Evolutionary conservation across 768 basidiomycete genomes (phyloP).

Genomic region (Podaxis mareebaensis): DNA sequence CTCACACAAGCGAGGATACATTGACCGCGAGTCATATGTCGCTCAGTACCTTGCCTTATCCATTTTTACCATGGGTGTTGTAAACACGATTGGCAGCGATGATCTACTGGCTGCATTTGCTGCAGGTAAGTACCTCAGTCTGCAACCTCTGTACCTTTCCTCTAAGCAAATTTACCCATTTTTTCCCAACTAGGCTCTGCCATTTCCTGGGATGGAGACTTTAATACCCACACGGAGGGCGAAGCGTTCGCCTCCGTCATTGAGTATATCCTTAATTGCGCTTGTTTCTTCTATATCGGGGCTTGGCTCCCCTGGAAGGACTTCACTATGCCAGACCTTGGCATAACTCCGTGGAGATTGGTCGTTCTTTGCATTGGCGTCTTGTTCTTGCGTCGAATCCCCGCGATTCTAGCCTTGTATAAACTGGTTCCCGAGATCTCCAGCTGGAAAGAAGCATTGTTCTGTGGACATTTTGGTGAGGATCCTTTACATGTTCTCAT

Average conservation of each 20-base stretch:
- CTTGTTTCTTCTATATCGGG: slow-evolving; percentile 82
- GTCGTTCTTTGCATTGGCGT: slow-evolving; percentile 66
- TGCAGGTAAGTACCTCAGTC: slow-evolving; percentile 43
- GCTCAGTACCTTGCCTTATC: slow-evolving; percentile 75
- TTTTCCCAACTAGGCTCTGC: slow-evolving; percentile 62
- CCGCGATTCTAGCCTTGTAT: slow-evolving; percentile 74
- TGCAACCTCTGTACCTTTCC: neutral
- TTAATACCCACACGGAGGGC: slow-evolving; percentile 78
- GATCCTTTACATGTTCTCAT: neutral
- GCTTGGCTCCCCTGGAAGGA: slow-evolving; percentile 77
- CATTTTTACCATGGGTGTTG: slow-evolving; percentile 70
- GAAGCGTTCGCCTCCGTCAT: slow-evolving; percentile 90
- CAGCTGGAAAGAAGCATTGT: slow-evolving; percentile 84
- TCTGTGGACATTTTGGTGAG: slow-evolving; percentile 88
- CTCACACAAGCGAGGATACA: slow-evolving; percentile 28
- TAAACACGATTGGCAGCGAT: slow-evolving; percentile 74
- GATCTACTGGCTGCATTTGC: slow-evolving; percentile 88
- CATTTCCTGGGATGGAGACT: slow-evolving; percentile 90
- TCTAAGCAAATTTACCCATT: slow-evolving; percentile 1
- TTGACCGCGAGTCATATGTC: slow-evolving; percentile 66
- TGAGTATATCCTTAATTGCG: slow-evolving; percentile 82
- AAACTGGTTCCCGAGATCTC: slow-evolving; percentile 85
- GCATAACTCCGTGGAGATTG: slow-evolving; percentile 71
- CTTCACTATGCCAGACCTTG: slow-evolving; percentile 57
- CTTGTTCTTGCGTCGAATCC: slow-evolving; percentile 77